phyloP scores from a whole-genome alignment of 371 early-diverging fungal genomes.

The Conidiobolus incongruus region DNA sequence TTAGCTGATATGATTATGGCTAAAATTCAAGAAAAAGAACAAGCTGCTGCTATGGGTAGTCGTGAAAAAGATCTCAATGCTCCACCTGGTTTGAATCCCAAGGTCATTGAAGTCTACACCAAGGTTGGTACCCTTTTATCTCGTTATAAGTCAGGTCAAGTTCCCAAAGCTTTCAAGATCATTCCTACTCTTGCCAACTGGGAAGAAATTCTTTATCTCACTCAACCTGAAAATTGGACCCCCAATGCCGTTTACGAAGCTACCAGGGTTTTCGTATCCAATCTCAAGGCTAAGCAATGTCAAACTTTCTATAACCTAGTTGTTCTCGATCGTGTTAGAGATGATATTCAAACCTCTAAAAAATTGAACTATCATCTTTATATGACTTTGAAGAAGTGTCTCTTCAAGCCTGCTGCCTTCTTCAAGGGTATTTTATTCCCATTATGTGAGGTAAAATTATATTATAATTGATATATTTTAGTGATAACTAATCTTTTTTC shows the following conservation, averaged over 20 bases:
- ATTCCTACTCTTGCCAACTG: constrained; percentile 86
- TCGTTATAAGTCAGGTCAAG: constrained; percentile 85
- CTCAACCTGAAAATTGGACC: constrained; percentile 83
- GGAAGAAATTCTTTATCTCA: constrained; percentile 86
- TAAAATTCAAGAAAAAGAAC: constrained; percentile 60
- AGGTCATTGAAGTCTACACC: constrained; percentile 84
- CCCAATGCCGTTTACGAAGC: constrained; percentile 92
- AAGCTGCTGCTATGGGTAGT: not conserved
- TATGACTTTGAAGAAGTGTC: constrained; percentile 83
- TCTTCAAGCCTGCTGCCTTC: constrained; percentile 93
- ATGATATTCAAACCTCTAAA: constrained; percentile 83
- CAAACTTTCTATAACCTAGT: constrained; percentile 71
- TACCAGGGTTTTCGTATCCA: constrained; percentile 86
- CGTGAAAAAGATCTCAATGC: constrained; percentile 5
- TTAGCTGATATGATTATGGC: constrained; percentile 88
- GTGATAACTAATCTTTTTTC: not conserved
- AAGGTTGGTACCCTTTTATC: constrained; percentile 83
- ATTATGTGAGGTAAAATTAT: constrained; percentile 45
- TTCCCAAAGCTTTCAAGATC: constrained; percentile 97
- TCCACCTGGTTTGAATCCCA: constrained; percentile 46
- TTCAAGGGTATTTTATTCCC: constrained; percentile 95
- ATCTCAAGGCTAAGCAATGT: constrained; percentile 77
- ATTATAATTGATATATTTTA: not conserved
- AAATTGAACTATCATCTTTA: constrained; percentile 91
- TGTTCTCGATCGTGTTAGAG: constrained; percentile 73